Base-by-base conservation (phyloP, 805 yeast species). In the Kazachstania bromeliacearum region DNA sequence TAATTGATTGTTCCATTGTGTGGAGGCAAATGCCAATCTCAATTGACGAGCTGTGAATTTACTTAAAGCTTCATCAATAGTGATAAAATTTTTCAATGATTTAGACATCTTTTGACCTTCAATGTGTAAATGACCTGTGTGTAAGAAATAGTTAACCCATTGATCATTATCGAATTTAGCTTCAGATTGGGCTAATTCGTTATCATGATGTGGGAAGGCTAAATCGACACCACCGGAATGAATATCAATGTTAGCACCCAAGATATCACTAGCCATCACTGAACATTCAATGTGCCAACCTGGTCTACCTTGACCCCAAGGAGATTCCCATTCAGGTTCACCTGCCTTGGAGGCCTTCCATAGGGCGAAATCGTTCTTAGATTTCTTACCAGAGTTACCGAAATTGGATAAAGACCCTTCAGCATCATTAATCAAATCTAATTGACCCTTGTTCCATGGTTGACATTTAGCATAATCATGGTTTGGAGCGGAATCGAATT, bases 281-380 rank as follows among this genome's bases (percentile, higher is more conserved):
- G 96, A 87, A 71, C 98, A 92, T 64, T 92, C 98, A 59, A 92
- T 92, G 59, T 92, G 98, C 98, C 98, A 92, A 4, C 98, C 98
- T 10, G 98, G 98, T 59, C 98, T 79, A 36, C 98, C 98, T 40
- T 68, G 68, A 18, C 98, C 98, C 97, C 97, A 92, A 19, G 89
- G 88, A 2, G 96, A 85, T 5, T 70, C 73, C 97, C 97, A 92
- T 33, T 77, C 73, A 17, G 98, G 98, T 64, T 92, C 98, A 50
- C 98, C 98, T 6, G 95, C 89, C 57, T 92, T 92, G 6, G 95
- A 82, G 0, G 88, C 76, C 58, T 92, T 92, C 98, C 98, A 92
- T 24, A 92, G 69, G 1, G 98, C 98, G 62, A 92, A 92, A 60
- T 92, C 98, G 16, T 84, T 81, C 2, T 81, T 60, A 37, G 77